Percentiles rank a stretch among this genome's conserved stretches.
Conservation (phyloP, 192 early-diverging fungal species). For the Backusella tarrabulga region DNA sequence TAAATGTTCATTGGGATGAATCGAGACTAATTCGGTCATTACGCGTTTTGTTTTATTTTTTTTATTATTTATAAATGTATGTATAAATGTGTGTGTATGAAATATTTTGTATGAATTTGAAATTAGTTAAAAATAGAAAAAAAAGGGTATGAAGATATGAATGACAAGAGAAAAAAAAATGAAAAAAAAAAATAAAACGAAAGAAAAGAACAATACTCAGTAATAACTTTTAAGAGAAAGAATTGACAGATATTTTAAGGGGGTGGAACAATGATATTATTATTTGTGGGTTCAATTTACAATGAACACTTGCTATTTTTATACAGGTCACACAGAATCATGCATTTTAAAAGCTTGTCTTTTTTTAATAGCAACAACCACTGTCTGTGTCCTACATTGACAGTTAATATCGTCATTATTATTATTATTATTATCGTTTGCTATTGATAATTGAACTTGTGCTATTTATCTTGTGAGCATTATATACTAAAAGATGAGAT, state of each 20-base stretch:
- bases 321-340: conserved; percentile 1
- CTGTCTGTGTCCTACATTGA: conserved; percentile 1
- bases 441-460: background rate
- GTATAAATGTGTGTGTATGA: background rate
- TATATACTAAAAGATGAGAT: background rate
- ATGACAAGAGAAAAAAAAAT: background rate
- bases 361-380: background rate
- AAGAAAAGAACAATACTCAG: background rate
- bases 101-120: background rate
- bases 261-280: background rate
- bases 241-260: background rate
- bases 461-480: background rate
- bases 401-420: background rate
- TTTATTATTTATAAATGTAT: background rate
- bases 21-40: background rate
- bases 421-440: background rate
- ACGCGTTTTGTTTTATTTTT: background rate
- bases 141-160: background rate
- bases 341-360: background rate
- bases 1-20: conserved; percentile 4
- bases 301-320: background rate
- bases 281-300: conserved; percentile 3
- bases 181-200: background rate
- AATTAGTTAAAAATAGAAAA: background rate
- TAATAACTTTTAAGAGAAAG: background rate